Evolutionary conservation across 331 rosid genomes (phyloP), one percentile per base, ranked within the genome.

Genomic region (Quercus phellos): DNA sequence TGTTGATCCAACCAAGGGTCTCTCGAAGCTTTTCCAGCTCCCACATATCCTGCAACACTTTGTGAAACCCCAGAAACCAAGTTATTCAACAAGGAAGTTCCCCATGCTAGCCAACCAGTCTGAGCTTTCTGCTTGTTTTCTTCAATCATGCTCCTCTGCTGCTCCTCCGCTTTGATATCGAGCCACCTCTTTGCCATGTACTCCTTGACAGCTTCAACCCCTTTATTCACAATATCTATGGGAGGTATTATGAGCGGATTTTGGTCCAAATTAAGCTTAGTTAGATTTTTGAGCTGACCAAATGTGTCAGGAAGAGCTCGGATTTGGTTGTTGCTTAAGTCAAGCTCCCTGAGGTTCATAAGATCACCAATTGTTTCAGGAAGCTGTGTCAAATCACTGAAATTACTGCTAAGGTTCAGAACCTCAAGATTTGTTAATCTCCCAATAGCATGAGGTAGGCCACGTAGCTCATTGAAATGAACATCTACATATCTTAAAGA

Each of bases 401-500:
- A 87, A 56, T 87, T 87, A 32, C 87, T 85, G 71, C 90, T 76
- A 6, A 87, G 55, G 78, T 87, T 87, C 21, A 87, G 87, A 69
- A 77, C 83, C 70, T 87, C 87, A 16, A 87, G 85, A 75, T 85
- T 87, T 61, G 79, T 75, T 64, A 87, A 81, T 50, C 81, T 85
- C 51, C 89, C 90, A 27, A 85, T 82, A 24, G 85, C 21, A 9
- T 72, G 78, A 74, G 89, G 90, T 38, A 87, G 80, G 69, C 82
- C 89, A 75, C 72, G 86, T 66, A 87, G 85, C 79, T 82, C 87
- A 17, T 87, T 87, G 90, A 87, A 87, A 68, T 87, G 90, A 75
- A 59, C 90, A 78, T 87, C 90, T 29, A 87, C 79, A 77, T 85
- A 77, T 71, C 74, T 87, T 6, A 87, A 82, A 55, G 90, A 87